These are phyloP conservation scores for Erythrophleum fordii DNA, from an alignment of 306 rosid species.

Conservation along the genomic window DNA sequence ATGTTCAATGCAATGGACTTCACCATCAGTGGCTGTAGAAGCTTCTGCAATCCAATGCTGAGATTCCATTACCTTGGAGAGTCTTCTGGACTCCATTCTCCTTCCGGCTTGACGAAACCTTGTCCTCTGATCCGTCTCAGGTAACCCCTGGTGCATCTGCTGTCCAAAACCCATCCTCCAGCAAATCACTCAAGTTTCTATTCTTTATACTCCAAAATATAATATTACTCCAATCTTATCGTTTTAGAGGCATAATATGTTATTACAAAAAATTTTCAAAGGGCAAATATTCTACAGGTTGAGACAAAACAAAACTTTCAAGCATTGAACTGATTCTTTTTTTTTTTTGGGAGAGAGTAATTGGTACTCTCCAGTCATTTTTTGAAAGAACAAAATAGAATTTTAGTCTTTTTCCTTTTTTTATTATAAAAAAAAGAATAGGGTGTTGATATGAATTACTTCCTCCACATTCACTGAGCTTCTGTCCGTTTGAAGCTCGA, in stretches of 20 bases:
- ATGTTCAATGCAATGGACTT: constrained; percentile 9
- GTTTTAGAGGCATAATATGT: too few species aligned
- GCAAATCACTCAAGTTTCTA: neutral
- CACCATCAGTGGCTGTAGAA: constrained; percentile 3
- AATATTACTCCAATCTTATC: too few species aligned
- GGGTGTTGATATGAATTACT: constrained; percentile 31
- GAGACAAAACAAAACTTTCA: too few species aligned
- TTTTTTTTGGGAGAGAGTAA: too few species aligned
- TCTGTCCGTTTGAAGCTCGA: neutral
- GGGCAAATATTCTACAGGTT: too few species aligned
- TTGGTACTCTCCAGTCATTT: too few species aligned
- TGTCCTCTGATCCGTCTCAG: constrained; percentile 13
- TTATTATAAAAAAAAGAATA: too few species aligned
- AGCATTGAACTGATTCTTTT: too few species aligned
- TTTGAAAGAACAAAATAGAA: neutral
- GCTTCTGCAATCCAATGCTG: constrained; percentile 3
- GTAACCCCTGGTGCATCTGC: neutral
- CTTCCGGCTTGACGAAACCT: constrained; percentile 30
- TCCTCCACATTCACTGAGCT: constrained; percentile 26
- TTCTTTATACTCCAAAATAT: too few species aligned
- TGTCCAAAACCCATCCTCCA: neutral
- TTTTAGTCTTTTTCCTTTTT: neutral
- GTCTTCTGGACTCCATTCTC: constrained; percentile 39
- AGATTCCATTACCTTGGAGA: neutral
- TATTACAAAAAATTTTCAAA: too few species aligned